A percentile compares a stretch with the other conserved stretches of the same genome.
Evolutionary conservation across 768 basidiomycete species (phyloP).

Genomic region (Agaricus sinodeliciosus): DNA sequence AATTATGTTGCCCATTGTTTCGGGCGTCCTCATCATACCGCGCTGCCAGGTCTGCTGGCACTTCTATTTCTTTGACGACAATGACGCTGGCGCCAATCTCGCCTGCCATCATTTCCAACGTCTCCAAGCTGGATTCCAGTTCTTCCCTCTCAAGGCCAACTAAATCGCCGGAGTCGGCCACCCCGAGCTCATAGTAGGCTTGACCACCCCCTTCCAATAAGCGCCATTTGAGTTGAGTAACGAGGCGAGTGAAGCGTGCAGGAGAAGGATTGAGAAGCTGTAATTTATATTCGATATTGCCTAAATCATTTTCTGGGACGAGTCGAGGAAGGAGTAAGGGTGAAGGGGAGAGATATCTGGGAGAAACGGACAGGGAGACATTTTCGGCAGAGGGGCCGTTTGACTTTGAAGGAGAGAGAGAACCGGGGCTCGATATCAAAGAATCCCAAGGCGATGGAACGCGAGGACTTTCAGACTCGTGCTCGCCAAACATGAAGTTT

Average conservation of each 20-base stretch:
- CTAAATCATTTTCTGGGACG: conserved; percentile 74
- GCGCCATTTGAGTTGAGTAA: conserved; percentile 96
- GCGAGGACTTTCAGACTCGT: conserved; percentile 72
- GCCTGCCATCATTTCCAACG: conserved; percentile 89
- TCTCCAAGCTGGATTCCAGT: conserved; percentile 77
- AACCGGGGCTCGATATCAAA: conserved; percentile 52
- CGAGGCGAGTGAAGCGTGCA: conserved; percentile 73
- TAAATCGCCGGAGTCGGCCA: conserved; percentile 84
- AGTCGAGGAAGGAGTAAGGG: conserved; percentile 41
- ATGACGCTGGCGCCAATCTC: conserved; percentile 92
- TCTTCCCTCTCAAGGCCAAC: conserved; percentile 71
- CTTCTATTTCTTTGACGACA: conserved; percentile 83
- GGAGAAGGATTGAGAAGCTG: conserved; percentile 77
- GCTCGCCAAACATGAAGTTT: conserved; percentile 65
- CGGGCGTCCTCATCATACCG: conserved; percentile 5
- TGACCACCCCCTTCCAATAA: conserved; percentile 79
- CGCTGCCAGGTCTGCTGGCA: conserved; percentile 48
- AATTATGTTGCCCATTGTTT: not conserved
- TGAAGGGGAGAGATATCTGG: not conserved
- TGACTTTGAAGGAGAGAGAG: conserved; percentile 30
- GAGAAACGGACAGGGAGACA: not conserved
- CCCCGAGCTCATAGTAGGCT: conserved; percentile 78
- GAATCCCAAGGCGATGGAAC: conserved; percentile 82
- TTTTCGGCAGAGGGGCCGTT: conserved; percentile 9
- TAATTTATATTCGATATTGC: conserved; percentile 93